Percentiles rank a stretch among this genome's conserved stretches.
Evolutionary conservation across 129 eudicot genomes (phyloP).

Genomic region (Arctium lappa): DNA sequence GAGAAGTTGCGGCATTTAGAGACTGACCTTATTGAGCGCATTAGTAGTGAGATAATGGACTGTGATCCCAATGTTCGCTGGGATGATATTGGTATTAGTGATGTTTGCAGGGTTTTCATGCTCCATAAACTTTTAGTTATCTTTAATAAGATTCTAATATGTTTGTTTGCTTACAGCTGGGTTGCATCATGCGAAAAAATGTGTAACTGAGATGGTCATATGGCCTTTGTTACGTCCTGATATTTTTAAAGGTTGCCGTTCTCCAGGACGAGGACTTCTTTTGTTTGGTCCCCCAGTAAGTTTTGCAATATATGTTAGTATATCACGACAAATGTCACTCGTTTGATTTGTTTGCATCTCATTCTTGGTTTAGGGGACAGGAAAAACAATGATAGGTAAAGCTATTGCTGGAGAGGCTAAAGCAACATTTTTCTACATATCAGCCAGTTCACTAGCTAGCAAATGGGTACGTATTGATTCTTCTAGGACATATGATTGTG

Average conservation of each 20-base stretch:
- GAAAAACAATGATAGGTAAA: slow-evolving; percentile 98
- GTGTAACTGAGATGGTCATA: slow-evolving; percentile 97
- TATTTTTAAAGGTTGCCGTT: slow-evolving; percentile 87
- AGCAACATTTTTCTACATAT: slow-evolving; percentile 97
- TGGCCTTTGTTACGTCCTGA: slow-evolving; percentile 99
- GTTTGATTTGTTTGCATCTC: slow-evolving; percentile 8
- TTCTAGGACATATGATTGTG: neutral
- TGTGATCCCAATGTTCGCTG: slow-evolving; percentile 96
- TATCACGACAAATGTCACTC: neutral
- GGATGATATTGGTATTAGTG: slow-evolving; percentile 83
- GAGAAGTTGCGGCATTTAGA: slow-evolving; percentile 86
- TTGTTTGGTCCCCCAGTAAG: slow-evolving; percentile 99
- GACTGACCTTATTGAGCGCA: slow-evolving; percentile 88
- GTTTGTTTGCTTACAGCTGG: slow-evolving; percentile 56
- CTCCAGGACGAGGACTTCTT: slow-evolving; percentile 98
- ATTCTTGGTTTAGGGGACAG: slow-evolving; percentile 74
- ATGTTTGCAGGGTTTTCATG: neutral
- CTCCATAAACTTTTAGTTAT: neutral
- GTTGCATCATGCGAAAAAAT: slow-evolving; percentile 91
- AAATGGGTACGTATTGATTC: slow-evolving; percentile 68
- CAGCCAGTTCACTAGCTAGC: slow-evolving; percentile 97
- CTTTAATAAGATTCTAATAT: slow-evolving; percentile 13
- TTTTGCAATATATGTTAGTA: neutral
- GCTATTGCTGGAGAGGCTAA: slow-evolving; percentile 99
- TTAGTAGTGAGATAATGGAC: slow-evolving; percentile 97